Evolutionary conservation across 2,329 filamentous ascomycete species (phyloP), one percentile per base, ranked within the genome.

Genomic region (Salinomyces thailandicus): DNA sequence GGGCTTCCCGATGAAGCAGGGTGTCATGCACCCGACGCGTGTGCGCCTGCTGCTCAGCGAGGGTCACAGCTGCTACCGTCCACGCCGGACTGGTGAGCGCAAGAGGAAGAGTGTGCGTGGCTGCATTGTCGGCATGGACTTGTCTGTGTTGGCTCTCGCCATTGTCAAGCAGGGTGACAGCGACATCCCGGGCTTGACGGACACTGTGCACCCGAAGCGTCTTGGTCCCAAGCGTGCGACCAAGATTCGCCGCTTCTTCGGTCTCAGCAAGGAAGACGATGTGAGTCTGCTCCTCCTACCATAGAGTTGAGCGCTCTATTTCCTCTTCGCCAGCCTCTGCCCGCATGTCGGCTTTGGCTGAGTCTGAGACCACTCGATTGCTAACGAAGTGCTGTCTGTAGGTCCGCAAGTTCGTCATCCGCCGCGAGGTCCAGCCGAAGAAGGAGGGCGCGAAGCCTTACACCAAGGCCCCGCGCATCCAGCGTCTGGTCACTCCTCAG

Each of bases 1-100:
- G 78, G 91, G 91, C 75, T 98, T 98, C 80, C 91, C 91, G 59
- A 98, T 98, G 91, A 98, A 98, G 86, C 93, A 98, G 81, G 91
- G 91, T 77, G 84, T 93, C 68, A 89, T 98, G 78, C 84, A 93
- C 70, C 87, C 91, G 61, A 91, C 85, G 68, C 91, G 91, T 91
- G 91, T 95, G 72, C 82, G 85, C 58, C 86, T 98, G 56, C 83
- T 98, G 62, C 85, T 98, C 64, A 66, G 81, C 65, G 86, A 93
- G 39, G 91, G 91, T 68, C 91, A 96, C 84, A 91, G 85, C 59
- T 98, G 91, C 85, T 98, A 96, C 81, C 89, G 91, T 65, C 79
- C 89, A 66, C 89, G 91, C 72, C 87, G 91, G 67, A 84, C 81
- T 55, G 91, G 91, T 68, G 91, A 98, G 83, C 85, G 91, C 75